Evolutionary conservation across 176 grass and related monocot species (phyloP).

Genomic region (Phyllostachys edulis): DNA sequence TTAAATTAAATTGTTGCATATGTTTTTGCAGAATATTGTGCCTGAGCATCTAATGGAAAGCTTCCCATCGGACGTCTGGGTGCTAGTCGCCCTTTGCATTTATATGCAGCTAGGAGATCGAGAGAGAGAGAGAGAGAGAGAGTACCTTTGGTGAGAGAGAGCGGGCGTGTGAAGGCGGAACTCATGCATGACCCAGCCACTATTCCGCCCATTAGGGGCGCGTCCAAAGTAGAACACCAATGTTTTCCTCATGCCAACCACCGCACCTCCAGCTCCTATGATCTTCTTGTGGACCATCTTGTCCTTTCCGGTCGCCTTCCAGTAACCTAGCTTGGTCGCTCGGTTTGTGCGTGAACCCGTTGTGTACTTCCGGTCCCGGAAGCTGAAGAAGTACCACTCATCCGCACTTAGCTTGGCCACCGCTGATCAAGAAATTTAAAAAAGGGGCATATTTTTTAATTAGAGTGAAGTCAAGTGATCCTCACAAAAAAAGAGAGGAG

Average conservation of each 20-base stretch:
- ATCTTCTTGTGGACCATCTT: neutral
- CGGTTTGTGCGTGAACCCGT: constrained; percentile 37
- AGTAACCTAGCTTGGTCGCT: constrained; percentile 46
- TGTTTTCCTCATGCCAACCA: constrained; percentile 46
- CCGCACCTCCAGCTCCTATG: neutral
- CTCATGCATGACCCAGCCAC: constrained; percentile 53
- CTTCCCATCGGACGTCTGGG: too few species aligned
- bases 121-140: too few species aligned
- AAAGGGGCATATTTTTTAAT: too few species aligned
- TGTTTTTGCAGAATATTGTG: too few species aligned
- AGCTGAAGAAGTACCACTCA: constrained; percentile 58
- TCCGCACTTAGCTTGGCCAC: constrained; percentile 29
- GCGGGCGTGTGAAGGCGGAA: constrained; percentile 20
- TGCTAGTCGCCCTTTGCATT: too few species aligned
- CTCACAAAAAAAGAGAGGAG: too few species aligned
- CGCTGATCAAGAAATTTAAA: neutral
- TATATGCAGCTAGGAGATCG: too few species aligned
- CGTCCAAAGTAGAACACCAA: constrained; percentile 50
- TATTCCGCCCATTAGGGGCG: constrained; percentile 35
- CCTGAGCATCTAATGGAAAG: too few species aligned
- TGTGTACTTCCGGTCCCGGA: constrained; percentile 36
- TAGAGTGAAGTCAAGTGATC: too few species aligned
- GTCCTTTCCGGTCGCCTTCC: constrained; percentile 53
- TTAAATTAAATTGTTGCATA: too few species aligned
- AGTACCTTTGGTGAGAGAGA: neutral